phyloP scores from a whole-genome alignment of 306 rosid genomes.

The Acmispon strigosus region DNA sequence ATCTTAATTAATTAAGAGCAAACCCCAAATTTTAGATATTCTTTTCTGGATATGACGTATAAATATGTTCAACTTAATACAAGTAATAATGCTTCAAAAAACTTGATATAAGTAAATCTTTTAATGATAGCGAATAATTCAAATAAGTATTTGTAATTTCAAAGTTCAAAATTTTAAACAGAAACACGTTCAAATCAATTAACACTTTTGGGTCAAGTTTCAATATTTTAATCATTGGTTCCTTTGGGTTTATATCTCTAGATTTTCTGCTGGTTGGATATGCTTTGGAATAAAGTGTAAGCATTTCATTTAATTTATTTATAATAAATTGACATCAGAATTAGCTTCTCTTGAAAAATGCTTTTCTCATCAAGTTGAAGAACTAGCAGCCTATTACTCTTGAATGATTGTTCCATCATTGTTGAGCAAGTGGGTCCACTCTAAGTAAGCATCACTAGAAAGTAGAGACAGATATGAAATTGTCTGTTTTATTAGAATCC shows the following conservation, averaged over 20 bases:
- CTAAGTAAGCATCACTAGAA: slow-evolving; percentile 17
- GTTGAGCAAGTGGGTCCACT: neutral
- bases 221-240: neutral
- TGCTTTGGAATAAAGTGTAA: neutral
- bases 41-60: too few relatives aligned
- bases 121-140: too few relatives aligned
- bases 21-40: too few relatives aligned
- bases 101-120: too few relatives aligned
- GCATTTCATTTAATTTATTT: neutral
- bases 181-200: too few relatives aligned
- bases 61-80: too few relatives aligned
- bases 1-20: too few relatives aligned
- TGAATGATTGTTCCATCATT: neutral
- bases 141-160: too few relatives aligned
- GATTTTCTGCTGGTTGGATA: neutral
- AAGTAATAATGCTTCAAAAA: too few relatives aligned
- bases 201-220: neutral
- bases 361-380: too few relatives aligned
- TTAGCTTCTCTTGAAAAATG: neutral
- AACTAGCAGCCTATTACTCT: too few relatives aligned
- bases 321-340: neutral
- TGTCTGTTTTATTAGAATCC: slow-evolving; percentile 30
- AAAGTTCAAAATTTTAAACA: too few relatives aligned
- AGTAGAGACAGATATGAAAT: slow-evolving; percentile 17
- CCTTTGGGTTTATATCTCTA: neutral